Evolutionary conservation across 257 asterid species (phyloP).

Genomic region (Haberlea rhodopensis): DNA sequence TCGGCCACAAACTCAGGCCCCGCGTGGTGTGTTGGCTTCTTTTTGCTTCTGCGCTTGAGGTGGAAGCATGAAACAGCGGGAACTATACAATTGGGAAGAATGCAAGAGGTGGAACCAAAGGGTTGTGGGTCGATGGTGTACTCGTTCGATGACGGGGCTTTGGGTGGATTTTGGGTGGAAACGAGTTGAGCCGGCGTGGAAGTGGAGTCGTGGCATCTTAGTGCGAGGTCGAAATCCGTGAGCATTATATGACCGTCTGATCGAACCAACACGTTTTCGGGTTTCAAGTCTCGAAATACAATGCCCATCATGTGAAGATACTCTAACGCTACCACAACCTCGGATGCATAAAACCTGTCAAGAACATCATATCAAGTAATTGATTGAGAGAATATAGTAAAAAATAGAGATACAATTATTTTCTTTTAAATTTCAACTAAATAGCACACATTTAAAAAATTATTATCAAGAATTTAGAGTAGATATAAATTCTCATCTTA

Average conservation of each 20-base stretch:
- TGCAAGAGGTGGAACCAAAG: constrained; percentile 58
- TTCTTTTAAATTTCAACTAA: too few relatives aligned
- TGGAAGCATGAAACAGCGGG: constrained; percentile 67
- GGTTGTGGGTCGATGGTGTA: constrained; percentile 41
- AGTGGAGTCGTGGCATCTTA: constrained; percentile 55
- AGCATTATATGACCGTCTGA: constrained; percentile 77
- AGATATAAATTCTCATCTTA: too few relatives aligned
- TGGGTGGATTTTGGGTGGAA: constrained; percentile 32
- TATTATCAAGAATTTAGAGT: too few relatives aligned
- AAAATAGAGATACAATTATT: too few relatives aligned
- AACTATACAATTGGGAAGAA: constrained; percentile 65
- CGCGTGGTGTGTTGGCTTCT: constrained; percentile 43
- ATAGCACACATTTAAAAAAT: too few relatives aligned
- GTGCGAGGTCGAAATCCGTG: constrained; percentile 68
- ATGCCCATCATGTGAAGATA: constrained; percentile 75
- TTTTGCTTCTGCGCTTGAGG: constrained; percentile 51
- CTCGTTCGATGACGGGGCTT: constrained; percentile 25
- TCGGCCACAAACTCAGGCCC: constrained; percentile 70
- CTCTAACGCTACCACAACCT: constrained; percentile 65
- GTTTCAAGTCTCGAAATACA: constrained; percentile 71
- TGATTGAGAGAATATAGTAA: too few relatives aligned
- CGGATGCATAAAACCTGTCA: constrained; percentile 65
- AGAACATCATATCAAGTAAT: not conserved
- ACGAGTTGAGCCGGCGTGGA: constrained; percentile 70
- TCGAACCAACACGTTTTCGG: constrained; percentile 66